Evolutionary conservation across 1,284 basidiomycete genomes (phyloP).

Genomic region (Trichosporon coremiiforme): DNA sequence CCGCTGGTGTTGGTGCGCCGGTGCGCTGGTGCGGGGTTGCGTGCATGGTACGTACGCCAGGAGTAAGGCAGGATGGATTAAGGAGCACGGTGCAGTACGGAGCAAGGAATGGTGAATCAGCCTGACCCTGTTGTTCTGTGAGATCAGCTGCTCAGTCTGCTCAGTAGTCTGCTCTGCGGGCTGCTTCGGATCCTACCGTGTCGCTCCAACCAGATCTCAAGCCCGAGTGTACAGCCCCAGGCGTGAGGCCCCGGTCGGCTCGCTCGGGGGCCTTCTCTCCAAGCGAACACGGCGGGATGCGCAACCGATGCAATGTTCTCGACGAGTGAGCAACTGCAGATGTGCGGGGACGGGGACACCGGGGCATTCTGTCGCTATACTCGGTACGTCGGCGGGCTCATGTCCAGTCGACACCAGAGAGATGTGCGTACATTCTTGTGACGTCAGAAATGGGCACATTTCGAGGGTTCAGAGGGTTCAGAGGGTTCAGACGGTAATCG

Average conservation of each 20-base stretch:
- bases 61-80: too few relatives aligned
- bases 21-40: too few relatives aligned
- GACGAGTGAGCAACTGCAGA: neutral
- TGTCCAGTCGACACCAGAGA: neutral
- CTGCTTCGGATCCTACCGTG: slow-evolving; percentile 1
- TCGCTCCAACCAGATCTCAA: neutral
- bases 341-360: neutral
- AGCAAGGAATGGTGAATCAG: neutral
- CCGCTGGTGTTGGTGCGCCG: too few relatives aligned
- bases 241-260: neutral
- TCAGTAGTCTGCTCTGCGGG: too few relatives aligned
- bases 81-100: neutral
- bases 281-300: neutral
- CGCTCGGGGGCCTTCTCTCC: neutral
- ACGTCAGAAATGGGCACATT: neutral
- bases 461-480: neutral
- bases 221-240: slow-evolving; percentile 4
- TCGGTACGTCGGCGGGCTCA: neutral
- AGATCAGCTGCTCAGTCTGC: neutral
- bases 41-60: too few relatives aligned
- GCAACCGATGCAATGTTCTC: neutral
- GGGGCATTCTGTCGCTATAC: neutral
- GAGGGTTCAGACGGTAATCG: too few relatives aligned
- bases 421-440: neutral
- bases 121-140: neutral